A percentile compares a stretch with the other conserved stretches of the same genome.
These are phyloP conservation scores for Polytolypa hystricis DNA, from an alignment of 2,329 filamentous ascomycete genomes.

Conservation along the genomic window DNA sequence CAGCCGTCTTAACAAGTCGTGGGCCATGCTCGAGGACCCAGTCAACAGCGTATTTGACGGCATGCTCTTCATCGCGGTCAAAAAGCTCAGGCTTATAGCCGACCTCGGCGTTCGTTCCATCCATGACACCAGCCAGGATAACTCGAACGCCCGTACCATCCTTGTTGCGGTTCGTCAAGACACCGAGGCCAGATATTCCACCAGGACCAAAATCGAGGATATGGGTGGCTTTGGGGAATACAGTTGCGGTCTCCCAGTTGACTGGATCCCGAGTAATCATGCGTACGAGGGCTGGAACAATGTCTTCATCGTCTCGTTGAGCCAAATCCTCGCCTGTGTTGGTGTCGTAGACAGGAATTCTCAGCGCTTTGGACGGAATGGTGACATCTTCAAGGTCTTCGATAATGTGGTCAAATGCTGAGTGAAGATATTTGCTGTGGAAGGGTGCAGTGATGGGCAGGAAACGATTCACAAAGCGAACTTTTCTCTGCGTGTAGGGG, in stretches of 20 bases:
- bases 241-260: conserved; percentile 90
- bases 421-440: conserved; percentile 85
- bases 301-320: conserved; percentile 56
- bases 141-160: conserved; percentile 95
- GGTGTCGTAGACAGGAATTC: conserved; percentile 81
- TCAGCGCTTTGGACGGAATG: conserved; percentile 62
- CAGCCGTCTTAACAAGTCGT: conserved; percentile 78
- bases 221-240: conserved; percentile 83
- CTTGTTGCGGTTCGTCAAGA: conserved; percentile 96
- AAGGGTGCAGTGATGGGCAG: conserved; percentile 95
- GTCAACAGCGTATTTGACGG: conserved; percentile 87
- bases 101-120: conserved; percentile 78
- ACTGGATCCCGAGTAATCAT: conserved; percentile 93
- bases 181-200: conserved; percentile 89
- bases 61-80: conserved; percentile 87
- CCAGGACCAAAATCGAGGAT: conserved; percentile 95
- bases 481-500: conserved; percentile 88
- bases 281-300: conserved; percentile 75
- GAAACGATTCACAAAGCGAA: conserved; percentile 94
- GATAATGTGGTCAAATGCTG: conserved; percentile 71
- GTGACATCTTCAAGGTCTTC: conserved; percentile 75
- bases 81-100: conserved; percentile 98
- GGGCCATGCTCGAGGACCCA: conserved; percentile 98
- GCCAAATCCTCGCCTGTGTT: conserved; percentile 79
- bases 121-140: conserved; percentile 86